Evolutionary conservation across 2,329 filamentous ascomycete species (phyloP).

Genomic region (Pezizomycotina sp.): DNA sequence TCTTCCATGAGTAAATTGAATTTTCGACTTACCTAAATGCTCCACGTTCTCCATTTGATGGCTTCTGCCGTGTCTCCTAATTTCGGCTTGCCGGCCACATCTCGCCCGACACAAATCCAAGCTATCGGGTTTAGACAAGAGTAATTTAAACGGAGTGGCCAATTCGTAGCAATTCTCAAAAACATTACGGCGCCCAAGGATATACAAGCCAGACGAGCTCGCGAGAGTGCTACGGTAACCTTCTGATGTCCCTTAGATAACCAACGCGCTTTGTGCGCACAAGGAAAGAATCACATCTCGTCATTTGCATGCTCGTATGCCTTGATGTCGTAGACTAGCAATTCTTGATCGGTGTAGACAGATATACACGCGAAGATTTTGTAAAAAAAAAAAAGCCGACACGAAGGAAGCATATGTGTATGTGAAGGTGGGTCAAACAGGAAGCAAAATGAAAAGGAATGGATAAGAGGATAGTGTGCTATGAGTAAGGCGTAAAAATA

Average conservation of each 20-base stretch:
- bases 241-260: conserved; percentile 82
- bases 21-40: conserved; percentile 38
- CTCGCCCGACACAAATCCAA: conserved; percentile 68
- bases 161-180: conserved; percentile 85
- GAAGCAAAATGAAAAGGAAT: too few species aligned
- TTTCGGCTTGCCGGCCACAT: conserved; percentile 54
- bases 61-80: conserved; percentile 28
- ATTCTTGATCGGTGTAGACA: not conserved
- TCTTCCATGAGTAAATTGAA: not conserved
- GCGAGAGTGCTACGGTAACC: conserved; percentile 89
- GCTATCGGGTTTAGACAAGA: conserved; percentile 48
- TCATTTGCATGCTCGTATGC: not conserved
- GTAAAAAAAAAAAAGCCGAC: not conserved
- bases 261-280: conserved; percentile 77
- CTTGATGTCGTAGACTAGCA: not conserved
- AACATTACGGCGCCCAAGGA: conserved; percentile 71
- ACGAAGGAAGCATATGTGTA: conserved; percentile 17
- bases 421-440: conserved; percentile 1
- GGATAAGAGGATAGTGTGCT: not conserved
- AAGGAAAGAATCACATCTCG: conserved; percentile 83
- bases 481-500: not conserved
- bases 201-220: conserved; percentile 83
- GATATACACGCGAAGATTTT: too few species aligned
- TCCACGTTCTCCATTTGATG: conserved; percentile 71
- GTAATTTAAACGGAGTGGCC: conserved; percentile 63